Conservation (phyloP, 495 filamentous ascomycete species). For the Tuber umbilicatum region DNA sequence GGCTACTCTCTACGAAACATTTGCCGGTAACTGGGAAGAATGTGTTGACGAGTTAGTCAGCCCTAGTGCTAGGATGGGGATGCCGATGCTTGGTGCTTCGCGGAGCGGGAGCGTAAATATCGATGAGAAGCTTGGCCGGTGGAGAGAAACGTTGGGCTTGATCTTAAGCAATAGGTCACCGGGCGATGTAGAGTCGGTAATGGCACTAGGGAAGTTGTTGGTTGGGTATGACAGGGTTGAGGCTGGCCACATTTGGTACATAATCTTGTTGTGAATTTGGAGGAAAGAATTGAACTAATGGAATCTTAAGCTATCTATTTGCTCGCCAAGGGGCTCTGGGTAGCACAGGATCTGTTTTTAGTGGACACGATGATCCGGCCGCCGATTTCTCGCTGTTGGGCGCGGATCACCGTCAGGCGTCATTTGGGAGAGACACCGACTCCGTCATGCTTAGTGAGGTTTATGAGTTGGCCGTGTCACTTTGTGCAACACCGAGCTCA, state of each 20-base stretch:
- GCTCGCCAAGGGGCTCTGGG: constrained; percentile 47
- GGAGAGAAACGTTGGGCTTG: constrained; percentile 82
- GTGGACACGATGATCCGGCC: constrained; percentile 75
- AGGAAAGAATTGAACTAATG: neutral
- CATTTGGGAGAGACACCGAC: constrained; percentile 71
- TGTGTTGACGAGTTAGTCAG: constrained; percentile 96
- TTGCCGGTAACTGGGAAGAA: constrained; percentile 89
- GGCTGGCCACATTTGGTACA: constrained; percentile 82
- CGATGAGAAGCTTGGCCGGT: constrained; percentile 81
- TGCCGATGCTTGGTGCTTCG: constrained; percentile 57
- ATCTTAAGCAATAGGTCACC: constrained; percentile 79
- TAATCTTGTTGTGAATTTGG: constrained; percentile 45
- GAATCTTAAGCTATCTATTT: constrained; percentile 48
- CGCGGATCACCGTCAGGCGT: constrained; percentile 59
- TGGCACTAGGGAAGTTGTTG: constrained; percentile 76
- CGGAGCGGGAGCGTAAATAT: constrained; percentile 53
- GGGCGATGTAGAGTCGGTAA: constrained; percentile 67
- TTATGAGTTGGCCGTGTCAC: constrained; percentile 71
- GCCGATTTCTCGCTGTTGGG: constrained; percentile 77
- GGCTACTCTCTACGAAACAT: constrained; percentile 82
- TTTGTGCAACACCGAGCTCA: constrained; percentile 28
- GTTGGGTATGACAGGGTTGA: constrained; percentile 78
- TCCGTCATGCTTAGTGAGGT: constrained; percentile 82
- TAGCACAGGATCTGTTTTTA: constrained; percentile 55
- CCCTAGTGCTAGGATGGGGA: constrained; percentile 79